phyloP scores from a whole-genome alignment of 371 early-diverging fungal genomes.

The Actinomortierella wolfii region DNA sequence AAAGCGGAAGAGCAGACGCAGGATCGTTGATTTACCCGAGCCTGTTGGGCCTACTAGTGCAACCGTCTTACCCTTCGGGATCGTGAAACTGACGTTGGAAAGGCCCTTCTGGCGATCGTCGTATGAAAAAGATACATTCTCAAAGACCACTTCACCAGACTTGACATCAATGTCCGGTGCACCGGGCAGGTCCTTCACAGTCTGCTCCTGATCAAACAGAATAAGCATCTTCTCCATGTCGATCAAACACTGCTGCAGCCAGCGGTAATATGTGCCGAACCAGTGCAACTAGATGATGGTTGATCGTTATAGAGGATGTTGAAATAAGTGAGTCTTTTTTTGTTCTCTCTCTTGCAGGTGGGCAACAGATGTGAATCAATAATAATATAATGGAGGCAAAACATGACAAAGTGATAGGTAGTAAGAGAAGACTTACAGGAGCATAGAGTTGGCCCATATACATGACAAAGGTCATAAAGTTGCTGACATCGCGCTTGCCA shows the following conservation, averaged over 20 bases:
- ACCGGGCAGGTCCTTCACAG: slow-evolving; percentile 52
- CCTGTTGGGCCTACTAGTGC: slow-evolving; percentile 84
- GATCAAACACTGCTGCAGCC: slow-evolving; percentile 60
- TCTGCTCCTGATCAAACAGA: slow-evolving; percentile 58
- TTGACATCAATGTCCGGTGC: slow-evolving; percentile 28
- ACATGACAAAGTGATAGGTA: no score
- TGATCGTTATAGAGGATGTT: no score
- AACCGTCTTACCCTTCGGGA: slow-evolving; percentile 64
- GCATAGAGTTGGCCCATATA: slow-evolving; percentile 82
- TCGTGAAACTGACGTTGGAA: slow-evolving; percentile 56
- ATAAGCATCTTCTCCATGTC: slow-evolving; percentile 82
- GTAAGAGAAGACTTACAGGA: slow-evolving; percentile 55
- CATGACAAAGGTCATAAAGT: slow-evolving; percentile 85
- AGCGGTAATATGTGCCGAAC: slow-evolving; percentile 51
- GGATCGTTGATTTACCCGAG: slow-evolving; percentile 90
- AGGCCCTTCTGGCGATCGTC: slow-evolving; percentile 56
- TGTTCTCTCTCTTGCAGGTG: no score
- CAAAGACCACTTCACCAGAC: slow-evolving; percentile 51
- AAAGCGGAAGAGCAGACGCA: slow-evolving; percentile 89
- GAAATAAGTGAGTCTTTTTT: no score
- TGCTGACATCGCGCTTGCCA: slow-evolving; percentile 74
- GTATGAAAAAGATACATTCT: slow-evolving; percentile 67
- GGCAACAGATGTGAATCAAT: background rate
- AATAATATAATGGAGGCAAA: no score
- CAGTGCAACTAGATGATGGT: slow-evolving; percentile 56